phyloP scores from a whole-genome alignment of 305 asterid species.

The Solanum hybrid region DNA sequence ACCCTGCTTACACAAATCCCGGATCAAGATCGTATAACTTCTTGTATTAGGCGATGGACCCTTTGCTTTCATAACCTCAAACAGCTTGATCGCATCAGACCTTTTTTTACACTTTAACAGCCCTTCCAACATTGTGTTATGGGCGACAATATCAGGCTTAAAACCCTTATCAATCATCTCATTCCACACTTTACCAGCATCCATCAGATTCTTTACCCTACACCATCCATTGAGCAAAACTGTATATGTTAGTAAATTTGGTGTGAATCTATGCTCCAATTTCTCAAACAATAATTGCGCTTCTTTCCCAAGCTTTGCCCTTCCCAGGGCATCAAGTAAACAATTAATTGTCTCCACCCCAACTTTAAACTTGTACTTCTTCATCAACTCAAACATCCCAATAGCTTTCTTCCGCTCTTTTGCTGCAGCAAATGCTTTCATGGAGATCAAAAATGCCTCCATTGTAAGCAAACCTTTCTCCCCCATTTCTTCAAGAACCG shows the following conservation, averaged over 20 bases:
- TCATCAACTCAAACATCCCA: conserved; percentile 73
- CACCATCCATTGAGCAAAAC: conserved; percentile 83
- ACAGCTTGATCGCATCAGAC: conserved; percentile 57
- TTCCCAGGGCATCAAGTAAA: conserved; percentile 74
- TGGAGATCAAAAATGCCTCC: conserved; percentile 52
- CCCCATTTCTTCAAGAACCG: conserved; percentile 80
- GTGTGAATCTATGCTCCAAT: conserved; percentile 59
- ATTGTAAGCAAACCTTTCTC: conserved; percentile 56
- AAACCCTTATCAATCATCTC: conserved; percentile 65
- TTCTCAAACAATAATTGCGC: conserved; percentile 57
- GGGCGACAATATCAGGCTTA: conserved; percentile 69
- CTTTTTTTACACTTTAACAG: conserved; percentile 43
- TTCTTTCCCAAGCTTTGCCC: conserved; percentile 80
- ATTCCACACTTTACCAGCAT: conserved; percentile 84
- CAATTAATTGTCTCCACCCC: conserved; percentile 58
- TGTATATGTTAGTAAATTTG: conserved; percentile 52
- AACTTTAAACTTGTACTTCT: conserved; percentile 50
- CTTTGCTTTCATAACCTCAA: conserved; percentile 68
- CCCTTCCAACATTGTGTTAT: conserved; percentile 77
- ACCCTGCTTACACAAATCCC: conserved; percentile 60
- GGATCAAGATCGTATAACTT: conserved; percentile 58
- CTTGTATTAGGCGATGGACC: conserved; percentile 61
- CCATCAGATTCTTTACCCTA: conserved; percentile 64
- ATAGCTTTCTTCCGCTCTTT: conserved; percentile 74
- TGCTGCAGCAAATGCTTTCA: conserved; percentile 75